A percentile compares a stretch with the other conserved stretches of the same genome.
Evolutionary conservation across 2,329 filamentous ascomycete species (phyloP).

Genomic region (Arthrobotrys sinensis): DNA sequence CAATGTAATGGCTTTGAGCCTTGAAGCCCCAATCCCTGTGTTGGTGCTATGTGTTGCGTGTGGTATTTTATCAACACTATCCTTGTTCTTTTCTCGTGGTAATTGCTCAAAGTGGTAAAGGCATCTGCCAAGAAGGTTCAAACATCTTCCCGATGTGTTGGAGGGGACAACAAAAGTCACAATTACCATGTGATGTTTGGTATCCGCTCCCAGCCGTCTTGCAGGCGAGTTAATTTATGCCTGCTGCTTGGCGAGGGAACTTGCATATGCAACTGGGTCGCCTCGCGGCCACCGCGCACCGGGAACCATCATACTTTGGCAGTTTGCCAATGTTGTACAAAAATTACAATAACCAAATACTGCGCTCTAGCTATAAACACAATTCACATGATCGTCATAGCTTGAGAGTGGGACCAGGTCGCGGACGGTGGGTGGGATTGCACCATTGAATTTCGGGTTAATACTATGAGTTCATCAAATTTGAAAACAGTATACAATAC

Average conservation of each 20-base stretch:
- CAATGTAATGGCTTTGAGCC: too few relatives aligned
- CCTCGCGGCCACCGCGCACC: conserved; percentile 11
- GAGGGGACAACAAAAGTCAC: background rate
- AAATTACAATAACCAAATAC: too few relatives aligned
- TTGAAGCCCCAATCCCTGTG: too few relatives aligned
- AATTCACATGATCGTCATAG: too few relatives aligned
- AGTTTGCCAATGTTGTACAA: too few relatives aligned
- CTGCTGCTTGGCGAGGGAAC: conserved; percentile 3
- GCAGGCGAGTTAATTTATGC: background rate
- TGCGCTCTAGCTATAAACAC: too few relatives aligned
- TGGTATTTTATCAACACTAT: conserved; percentile 20
- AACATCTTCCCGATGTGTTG: conserved; percentile 2
- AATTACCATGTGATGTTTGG: background rate
- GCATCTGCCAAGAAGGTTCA: background rate
- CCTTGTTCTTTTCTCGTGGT: background rate
- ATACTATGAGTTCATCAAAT: too few relatives aligned
- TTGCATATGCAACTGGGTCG: conserved; percentile 42
- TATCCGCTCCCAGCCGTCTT: too few relatives aligned
- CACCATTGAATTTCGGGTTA: too few relatives aligned
- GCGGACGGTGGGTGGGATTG: too few relatives aligned
- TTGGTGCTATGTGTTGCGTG: conserved; percentile 24
- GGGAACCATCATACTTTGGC: background rate
- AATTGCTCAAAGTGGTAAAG: conserved; percentile 13
- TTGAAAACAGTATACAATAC: background rate
- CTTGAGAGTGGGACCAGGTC: too few relatives aligned